A percentile compares a stretch with the other conserved stretches of the same genome.
phyloP scores from a whole-genome alignment of 768 basidiomycete genomes.

The Lactarius psammicola region DNA sequence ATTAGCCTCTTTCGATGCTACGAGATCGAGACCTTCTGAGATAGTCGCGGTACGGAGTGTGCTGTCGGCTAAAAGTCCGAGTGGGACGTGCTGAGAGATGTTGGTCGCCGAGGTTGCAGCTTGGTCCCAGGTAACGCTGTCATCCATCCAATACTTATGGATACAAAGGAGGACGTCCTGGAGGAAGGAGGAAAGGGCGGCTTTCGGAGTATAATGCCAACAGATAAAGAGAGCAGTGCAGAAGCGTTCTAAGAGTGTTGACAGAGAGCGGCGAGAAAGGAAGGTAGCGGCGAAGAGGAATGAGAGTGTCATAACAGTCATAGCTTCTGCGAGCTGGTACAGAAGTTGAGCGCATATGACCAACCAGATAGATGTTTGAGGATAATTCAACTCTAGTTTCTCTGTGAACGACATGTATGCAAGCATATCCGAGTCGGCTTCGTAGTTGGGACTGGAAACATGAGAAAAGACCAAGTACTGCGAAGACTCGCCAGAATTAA shows the following conservation, averaged over 20 bases:
- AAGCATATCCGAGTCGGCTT: not conserved
- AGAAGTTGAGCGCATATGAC: slow-evolving; percentile 11
- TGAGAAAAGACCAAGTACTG: slow-evolving; percentile 15
- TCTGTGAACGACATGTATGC: slow-evolving; percentile 6
- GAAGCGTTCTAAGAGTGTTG: slow-evolving; percentile 14
- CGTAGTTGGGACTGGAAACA: not conserved
- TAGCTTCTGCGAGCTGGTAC: slow-evolving; percentile 19
- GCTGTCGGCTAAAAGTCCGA: not conserved
- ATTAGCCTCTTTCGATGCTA: slow-evolving; percentile 2
- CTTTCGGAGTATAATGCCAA: slow-evolving; percentile 11
- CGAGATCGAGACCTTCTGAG: not conserved
- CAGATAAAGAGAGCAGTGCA: slow-evolving; percentile 18
- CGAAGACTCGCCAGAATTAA: not conserved
- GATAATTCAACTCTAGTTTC: slow-evolving; percentile 1
- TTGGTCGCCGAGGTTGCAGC: not conserved
- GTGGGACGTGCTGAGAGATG: not conserved
- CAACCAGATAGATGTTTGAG: slow-evolving; percentile 13
- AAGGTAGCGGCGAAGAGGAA: slow-evolving; percentile 10
- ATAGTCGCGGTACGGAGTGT: not conserved
- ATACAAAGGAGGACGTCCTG: slow-evolving; percentile 14
- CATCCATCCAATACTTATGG: slow-evolving; percentile 22
- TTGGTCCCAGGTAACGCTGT: not conserved
- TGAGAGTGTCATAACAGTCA: slow-evolving; percentile 16
- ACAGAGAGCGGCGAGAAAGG: slow-evolving; percentile 11
- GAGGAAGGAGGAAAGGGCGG: slow-evolving; percentile 20